These are phyloP conservation scores for Candida pini DNA, from an alignment of 805 yeast genomes.

Conservation along the genomic window DNA sequence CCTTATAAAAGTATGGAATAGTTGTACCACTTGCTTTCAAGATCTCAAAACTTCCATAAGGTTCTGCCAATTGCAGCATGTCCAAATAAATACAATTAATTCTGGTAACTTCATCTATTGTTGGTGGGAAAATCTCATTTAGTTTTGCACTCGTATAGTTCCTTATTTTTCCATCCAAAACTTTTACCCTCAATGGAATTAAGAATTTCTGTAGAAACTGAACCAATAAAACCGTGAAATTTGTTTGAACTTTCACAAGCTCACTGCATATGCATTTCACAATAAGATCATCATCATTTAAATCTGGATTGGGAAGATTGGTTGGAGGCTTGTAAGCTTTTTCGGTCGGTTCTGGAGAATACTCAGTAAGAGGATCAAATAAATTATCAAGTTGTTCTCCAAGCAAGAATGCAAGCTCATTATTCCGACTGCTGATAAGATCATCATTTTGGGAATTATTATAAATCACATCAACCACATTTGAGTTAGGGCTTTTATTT, in stretches of 20 bases:
- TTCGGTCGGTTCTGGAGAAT: slow-evolving; percentile 85
- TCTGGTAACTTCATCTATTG: slow-evolving; percentile 89
- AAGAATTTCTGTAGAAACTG: slow-evolving; percentile 72
- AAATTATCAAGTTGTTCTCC: slow-evolving; percentile 86
- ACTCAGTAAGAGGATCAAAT: slow-evolving; percentile 85
- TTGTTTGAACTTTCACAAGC: slow-evolving; percentile 64
- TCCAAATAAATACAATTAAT: slow-evolving; percentile 82
- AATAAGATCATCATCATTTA: slow-evolving; percentile 31
- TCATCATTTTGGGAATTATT: slow-evolving; percentile 26
- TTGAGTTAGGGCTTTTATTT: slow-evolving; percentile 38
- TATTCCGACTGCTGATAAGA: slow-evolving; percentile 53
- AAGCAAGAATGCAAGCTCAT: slow-evolving; percentile 64
- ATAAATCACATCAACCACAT: slow-evolving; percentile 71
- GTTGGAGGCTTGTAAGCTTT: slow-evolving; percentile 60
- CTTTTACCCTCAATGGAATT: slow-evolving; percentile 70
- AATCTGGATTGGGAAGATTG: slow-evolving; percentile 8
- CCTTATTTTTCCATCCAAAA: slow-evolving; percentile 48
- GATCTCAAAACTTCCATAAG: slow-evolving; percentile 70
- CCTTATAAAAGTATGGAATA: slow-evolving; percentile 86
- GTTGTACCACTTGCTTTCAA: slow-evolving; percentile 76
- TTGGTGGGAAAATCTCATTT: slow-evolving; percentile 85
- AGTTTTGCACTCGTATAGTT: slow-evolving; percentile 57
- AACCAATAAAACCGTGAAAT: slow-evolving; percentile 65
- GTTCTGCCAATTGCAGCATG: slow-evolving; percentile 59
- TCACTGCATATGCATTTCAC: slow-evolving; percentile 58